Evolutionary conservation across 2,329 filamentous ascomycete genomes (phyloP), one percentile per base, ranked within the genome.

Genomic region (Ilyonectria mors-panacis): DNA sequence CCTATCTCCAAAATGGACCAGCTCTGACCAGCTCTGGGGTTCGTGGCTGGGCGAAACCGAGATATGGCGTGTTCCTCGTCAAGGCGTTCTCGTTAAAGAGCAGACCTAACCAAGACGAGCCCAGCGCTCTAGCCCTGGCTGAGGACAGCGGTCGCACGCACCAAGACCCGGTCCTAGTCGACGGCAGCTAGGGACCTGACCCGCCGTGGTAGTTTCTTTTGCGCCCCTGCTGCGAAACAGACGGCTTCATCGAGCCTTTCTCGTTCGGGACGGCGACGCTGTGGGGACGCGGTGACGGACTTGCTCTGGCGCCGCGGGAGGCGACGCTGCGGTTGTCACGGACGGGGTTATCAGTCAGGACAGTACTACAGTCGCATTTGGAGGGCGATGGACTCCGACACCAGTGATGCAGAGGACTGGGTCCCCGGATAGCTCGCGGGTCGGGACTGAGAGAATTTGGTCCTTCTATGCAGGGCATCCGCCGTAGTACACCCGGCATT

Each of bases 191-290:
- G 57, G 63, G 44, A 47, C 10, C 23, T 65, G 50, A 51, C 57
- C 51, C 63, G 57, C 51, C 51, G 57, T 42, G 8, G 57, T 61
- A 56, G 50, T 65, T 37, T 26, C 59, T 55, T 50, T 21, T 57
- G 35, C 3, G 63, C 57, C 51, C 59, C 65, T 65, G 59, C 47
- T 57, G 63, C 68, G 71, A 73, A 73, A 72, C 71, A 70, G 59
- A 51, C 56, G 69, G 71, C 57, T 64, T 60, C 63, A 28, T 56
- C 44, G 15, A 58, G 59, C 71, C 48, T 72, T 66, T 57, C 69
- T 51, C 17, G 47, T 69, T 73, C 13, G 45, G 64, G 28, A 35
- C 47, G 47, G 63, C 44, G 45, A 63, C 65, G 15, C 45, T 61
- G 55, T 50, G 61, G 57, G 56, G 59, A 59, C 53, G 51, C 6